Conservation (phyloP, 305 asterid species). For the Ilex paraguariensis region DNA sequence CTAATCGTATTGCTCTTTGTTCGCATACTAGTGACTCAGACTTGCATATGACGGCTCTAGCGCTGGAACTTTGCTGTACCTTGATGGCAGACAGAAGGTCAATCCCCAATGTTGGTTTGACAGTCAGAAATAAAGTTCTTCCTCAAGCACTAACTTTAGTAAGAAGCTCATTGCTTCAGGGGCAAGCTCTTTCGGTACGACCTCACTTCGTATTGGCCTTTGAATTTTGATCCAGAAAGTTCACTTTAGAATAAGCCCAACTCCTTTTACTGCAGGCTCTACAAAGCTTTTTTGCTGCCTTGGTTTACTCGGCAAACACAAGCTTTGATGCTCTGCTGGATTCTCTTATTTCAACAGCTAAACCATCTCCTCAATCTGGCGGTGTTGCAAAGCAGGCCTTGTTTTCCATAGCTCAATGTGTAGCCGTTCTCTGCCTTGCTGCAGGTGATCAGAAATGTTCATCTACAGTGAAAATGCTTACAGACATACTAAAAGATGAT, state of each 20-base stretch:
- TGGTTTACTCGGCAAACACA: constrained; percentile 90
- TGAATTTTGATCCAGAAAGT: constrained; percentile 8
- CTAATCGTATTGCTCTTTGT: constrained; percentile 7
- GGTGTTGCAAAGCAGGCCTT: constrained; percentile 96
- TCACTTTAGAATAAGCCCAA: constrained; percentile 13
- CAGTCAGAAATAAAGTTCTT: constrained; percentile 91
- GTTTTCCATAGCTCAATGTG: constrained; percentile 93
- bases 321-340: constrained; percentile 90
- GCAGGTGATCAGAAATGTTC: constrained; percentile 78
- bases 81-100: constrained; percentile 96
- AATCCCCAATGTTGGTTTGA: constrained; percentile 78
- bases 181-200: constrained; percentile 96
- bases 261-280: constrained; percentile 62
- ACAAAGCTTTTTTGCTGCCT: constrained; percentile 78
- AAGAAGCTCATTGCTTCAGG: constrained; percentile 93
- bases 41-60: constrained; percentile 96
- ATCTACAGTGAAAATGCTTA: constrained; percentile 89
- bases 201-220: constrained; percentile 4
- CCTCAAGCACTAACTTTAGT: constrained; percentile 89
- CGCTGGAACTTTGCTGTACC: constrained; percentile 92
- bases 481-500: constrained; percentile 82
- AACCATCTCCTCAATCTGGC: constrained; percentile 79
- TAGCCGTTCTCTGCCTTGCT: constrained; percentile 98
- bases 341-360: constrained; percentile 94
- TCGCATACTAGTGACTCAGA: constrained; percentile 77